Percentiles rank a stretch among this genome's conserved stretches.
These are phyloP conservation scores for Paecilomyces formosus DNA, from an alignment of 2,329 filamentous ascomycete genomes.

Conservation along the genomic window DNA sequence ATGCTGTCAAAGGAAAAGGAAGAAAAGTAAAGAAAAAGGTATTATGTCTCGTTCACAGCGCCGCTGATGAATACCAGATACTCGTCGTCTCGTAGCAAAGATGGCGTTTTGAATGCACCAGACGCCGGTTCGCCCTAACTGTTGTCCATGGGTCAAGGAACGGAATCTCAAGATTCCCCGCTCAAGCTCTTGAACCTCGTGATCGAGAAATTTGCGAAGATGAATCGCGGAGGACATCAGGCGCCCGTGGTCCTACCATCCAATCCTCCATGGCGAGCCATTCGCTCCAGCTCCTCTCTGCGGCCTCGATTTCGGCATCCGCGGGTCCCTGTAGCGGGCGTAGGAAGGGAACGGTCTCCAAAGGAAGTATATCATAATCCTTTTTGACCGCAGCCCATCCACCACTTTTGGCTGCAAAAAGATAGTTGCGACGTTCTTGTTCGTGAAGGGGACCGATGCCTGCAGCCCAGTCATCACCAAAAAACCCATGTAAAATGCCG, in stretches of 20 bases:
- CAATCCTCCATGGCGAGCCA: constrained; percentile 98
- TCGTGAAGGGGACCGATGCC: constrained; percentile 80
- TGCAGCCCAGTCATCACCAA: constrained; percentile 81
- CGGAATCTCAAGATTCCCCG: not conserved
- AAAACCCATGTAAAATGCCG: constrained; percentile 86
- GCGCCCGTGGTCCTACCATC: constrained; percentile 85
- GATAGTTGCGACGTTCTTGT: constrained; percentile 83
- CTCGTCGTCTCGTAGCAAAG: not conserved
- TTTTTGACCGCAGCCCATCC: constrained; percentile 84
- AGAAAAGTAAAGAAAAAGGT: not conserved
- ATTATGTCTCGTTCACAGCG: not conserved
- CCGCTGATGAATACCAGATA: not conserved
- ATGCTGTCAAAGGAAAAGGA: not conserved
- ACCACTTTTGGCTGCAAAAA: constrained; percentile 90
- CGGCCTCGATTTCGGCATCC: constrained; percentile 71
- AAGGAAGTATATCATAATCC: constrained; percentile 77
- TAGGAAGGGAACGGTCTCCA: constrained; percentile 82
- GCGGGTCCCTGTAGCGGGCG: constrained; percentile 70
- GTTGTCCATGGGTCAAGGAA: not conserved
- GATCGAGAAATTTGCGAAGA: constrained; percentile 27
- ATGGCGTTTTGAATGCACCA: not conserved
- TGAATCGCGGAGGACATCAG: constrained; percentile 38
- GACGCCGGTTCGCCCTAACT: not conserved
- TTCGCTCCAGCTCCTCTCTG: constrained; percentile 82
- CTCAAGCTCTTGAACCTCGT: constrained; percentile 22